Conservation (phyloP, 306 rosid genomes). For the Cucurbita ficifolia region DNA sequence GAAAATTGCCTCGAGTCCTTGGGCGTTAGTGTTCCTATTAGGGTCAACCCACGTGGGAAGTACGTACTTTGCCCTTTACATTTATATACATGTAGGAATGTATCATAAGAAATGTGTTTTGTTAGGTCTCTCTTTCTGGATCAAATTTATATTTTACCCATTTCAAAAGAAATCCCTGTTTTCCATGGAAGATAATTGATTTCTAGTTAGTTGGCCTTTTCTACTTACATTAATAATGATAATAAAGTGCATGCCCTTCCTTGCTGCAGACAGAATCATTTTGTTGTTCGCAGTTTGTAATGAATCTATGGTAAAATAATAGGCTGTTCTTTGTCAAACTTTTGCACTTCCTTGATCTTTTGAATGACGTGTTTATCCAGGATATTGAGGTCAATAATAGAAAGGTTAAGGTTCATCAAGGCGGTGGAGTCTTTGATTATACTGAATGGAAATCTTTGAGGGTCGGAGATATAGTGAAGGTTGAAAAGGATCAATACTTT, state of each 20-base stretch:
- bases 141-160: background rate
- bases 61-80: background rate
- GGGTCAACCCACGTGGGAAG: background rate
- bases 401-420: conserved; percentile 48
- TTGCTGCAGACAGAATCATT: background rate
- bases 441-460: conserved; percentile 73
- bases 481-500: conserved; percentile 72
- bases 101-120: background rate
- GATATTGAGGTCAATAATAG: conserved; percentile 79
- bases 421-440: conserved; percentile 39
- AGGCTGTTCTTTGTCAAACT: background rate
- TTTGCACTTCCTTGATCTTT: background rate
- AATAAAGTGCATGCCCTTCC: background rate
- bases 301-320: background rate
- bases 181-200: background rate
- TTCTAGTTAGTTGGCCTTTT: background rate
- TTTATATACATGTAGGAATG: background rate
- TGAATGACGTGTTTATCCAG: conserved; percentile 24
- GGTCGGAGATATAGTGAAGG: conserved; percentile 84
- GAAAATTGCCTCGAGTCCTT: background rate
- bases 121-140: background rate
- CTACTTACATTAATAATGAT: background rate
- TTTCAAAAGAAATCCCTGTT: background rate
- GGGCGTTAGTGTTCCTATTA: background rate
- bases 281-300: background rate